Evolutionary conservation across 1,284 basidiomycete species (phyloP), one percentile per base, ranked within the genome.

Genomic region (Microbotryum saponariae): DNA sequence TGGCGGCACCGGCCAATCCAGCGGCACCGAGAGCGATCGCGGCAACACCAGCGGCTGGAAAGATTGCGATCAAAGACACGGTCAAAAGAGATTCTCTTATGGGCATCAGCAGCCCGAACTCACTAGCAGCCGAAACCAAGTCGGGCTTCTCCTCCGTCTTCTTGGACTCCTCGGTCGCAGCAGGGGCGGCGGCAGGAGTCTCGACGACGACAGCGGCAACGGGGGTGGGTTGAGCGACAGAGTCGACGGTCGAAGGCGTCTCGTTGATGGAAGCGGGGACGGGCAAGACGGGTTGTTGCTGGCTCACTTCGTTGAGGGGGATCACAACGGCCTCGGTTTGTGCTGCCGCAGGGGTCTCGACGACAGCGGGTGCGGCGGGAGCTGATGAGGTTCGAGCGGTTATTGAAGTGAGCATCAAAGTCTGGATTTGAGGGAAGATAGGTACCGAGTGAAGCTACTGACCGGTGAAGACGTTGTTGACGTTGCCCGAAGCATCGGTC

Each of bases 381-480:
- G 51, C 51, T 53, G 20, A 29, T n/a, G 7, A 50, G 25, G 51
- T 9, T 53, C 12, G 9, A 25, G 27, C 27, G 27, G 27, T 27
- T 6, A n/a, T 10, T 6, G 10, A 18, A 10, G 9, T 53, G 21
- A 21, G 51, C 10, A 14, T 25, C 21, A 53, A n/a, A 9, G 0
- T 16, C 2, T 33, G 51, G 27, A 2, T 21, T 23, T 10, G 37
- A 42, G 37, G 16, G 12, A 42, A 12, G 12, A 4, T 14, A 42
- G 12, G 6, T 42, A 5, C 31, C 48, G 12, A 23, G 50, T 45
- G 20, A n/a, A 42, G 33, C 29, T 6, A n/a, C 51, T 23, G 12
- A 67, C 70, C 70, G n/a, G 54, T 56, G 42, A 69, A 62, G 57
- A 68, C 59, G 61, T 72, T 72, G 63, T 72, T 72, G 46, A 69